Conservation (phyloP, 1,284 basidiomycete species). For the Hemileia vastatrix region DNA sequence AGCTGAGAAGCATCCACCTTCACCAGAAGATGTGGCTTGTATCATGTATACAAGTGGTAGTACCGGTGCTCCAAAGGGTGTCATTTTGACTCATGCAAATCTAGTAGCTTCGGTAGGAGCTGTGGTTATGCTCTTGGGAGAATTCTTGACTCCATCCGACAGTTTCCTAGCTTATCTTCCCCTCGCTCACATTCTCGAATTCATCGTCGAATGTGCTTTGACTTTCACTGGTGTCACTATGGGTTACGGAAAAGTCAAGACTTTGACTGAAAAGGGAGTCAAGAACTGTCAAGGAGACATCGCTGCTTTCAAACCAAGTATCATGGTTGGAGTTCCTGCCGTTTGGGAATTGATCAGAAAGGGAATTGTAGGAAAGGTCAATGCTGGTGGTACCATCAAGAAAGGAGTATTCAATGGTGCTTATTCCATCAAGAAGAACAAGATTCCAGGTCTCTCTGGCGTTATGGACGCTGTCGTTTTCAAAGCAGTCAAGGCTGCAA, state of each 20-base stretch:
- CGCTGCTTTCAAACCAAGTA: conserved; percentile 63
- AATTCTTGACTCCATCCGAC: conserved; percentile 61
- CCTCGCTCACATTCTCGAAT: conserved; percentile 77
- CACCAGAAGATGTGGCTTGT: conserved; percentile 61
- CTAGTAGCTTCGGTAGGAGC: conserved; percentile 74
- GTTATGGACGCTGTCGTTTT: conserved; percentile 68
- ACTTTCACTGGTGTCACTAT: conserved; percentile 62
- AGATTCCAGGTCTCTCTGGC: conserved; percentile 57
- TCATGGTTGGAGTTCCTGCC: conserved; percentile 84
- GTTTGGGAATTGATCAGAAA: conserved; percentile 63
- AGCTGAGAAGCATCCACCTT: conserved; percentile 53
- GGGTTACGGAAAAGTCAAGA: conserved; percentile 88
- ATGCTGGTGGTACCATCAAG: conserved; percentile 57
- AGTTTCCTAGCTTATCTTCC: conserved; percentile 81
- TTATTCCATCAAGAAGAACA: conserved; percentile 58
- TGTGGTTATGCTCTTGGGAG: conserved; percentile 63
- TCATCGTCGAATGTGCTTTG: no score
- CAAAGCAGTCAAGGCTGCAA: conserved; percentile 64
- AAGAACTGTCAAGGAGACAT: conserved; percentile 84
- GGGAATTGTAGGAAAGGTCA: conserved; percentile 68
- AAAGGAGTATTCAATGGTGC: conserved; percentile 64
- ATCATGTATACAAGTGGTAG: conserved; percentile 96
- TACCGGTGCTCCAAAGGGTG: conserved; percentile 86
- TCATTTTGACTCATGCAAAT: conserved; percentile 77
- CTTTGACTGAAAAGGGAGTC: conserved; percentile 78